Conservation (phyloP, 2,329 filamentous ascomycete genomes). For the Calonectria pauciramosa region DNA sequence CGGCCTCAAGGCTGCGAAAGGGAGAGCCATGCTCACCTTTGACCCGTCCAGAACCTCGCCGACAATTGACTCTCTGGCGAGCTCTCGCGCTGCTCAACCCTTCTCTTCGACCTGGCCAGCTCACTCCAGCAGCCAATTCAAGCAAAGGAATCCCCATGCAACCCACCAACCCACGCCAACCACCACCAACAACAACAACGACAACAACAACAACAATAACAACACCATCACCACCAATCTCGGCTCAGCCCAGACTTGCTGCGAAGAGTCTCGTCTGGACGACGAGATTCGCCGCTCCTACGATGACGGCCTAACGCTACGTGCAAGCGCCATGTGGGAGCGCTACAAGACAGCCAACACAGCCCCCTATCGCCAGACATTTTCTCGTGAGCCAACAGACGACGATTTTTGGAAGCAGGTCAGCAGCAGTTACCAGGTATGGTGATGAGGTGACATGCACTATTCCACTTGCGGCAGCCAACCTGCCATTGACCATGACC, state of each 20-base stretch:
- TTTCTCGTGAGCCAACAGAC: background rate
- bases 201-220: background rate
- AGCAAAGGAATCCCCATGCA: background rate
- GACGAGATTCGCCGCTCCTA: background rate
- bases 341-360: conserved; percentile 2
- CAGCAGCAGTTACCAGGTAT: background rate
- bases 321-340: background rate
- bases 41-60: background rate
- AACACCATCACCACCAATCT: background rate
- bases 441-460: background rate
- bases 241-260: background rate
- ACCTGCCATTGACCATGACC: background rate
- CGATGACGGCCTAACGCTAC: background rate
- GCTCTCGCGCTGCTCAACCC: background rate
- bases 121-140: background rate
- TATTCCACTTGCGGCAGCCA: background rate
- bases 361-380: background rate
- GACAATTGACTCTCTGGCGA: background rate
- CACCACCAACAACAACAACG: background rate
- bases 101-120: background rate
- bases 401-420: conserved; percentile 3
- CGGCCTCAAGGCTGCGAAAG: background rate
- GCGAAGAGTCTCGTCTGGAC: background rate
- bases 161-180: background rate
- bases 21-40: background rate